Conservation (phyloP, 2,329 filamentous ascomycete species). For the Xylariaceae sp. region DNA sequence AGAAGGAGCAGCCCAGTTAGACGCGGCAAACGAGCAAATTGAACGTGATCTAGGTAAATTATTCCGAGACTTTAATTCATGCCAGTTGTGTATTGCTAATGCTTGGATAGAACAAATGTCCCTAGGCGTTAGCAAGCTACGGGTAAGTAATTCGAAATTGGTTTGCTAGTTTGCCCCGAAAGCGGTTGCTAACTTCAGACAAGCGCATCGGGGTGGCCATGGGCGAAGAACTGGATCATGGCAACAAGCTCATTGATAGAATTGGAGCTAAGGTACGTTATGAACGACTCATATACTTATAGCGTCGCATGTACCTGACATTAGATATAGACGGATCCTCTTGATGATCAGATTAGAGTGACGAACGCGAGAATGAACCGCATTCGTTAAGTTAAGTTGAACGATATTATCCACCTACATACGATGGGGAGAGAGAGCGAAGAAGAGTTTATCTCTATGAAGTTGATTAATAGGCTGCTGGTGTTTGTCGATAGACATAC, state of each 20-base stretch:
- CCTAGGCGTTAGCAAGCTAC: constrained; percentile 69
- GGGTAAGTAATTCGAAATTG: no score
- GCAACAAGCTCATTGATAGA: constrained; percentile 76
- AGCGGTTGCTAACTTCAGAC: no score
- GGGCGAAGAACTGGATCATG: constrained; percentile 73
- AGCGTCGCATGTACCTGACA: constrained; percentile 15
- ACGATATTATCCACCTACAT: not conserved
- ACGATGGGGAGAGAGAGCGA: not conserved
- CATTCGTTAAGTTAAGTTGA: constrained; percentile 20
- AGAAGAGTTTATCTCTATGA: not conserved
- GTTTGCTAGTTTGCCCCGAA: no score
- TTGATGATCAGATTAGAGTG: constrained; percentile 52
- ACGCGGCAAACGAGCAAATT: constrained; percentile 65
- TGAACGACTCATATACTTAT: not conserved
- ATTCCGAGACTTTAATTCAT: no score
- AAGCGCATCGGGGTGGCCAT: constrained; percentile 77
- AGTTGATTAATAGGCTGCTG: constrained; percentile 3
- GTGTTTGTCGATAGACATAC: constrained; percentile 1
- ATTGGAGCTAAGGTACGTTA: constrained; percentile 75
- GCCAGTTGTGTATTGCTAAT: no score
- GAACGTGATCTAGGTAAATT: constrained; percentile 57
- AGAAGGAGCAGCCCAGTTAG: constrained; percentile 57
- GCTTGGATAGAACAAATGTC: constrained; percentile 74
- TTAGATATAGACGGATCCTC: constrained; percentile 71
- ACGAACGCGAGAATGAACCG: constrained; percentile 36